These are phyloP conservation scores for Podospora didyma DNA, from an alignment of 495 filamentous ascomycete species.

Conservation along the genomic window DNA sequence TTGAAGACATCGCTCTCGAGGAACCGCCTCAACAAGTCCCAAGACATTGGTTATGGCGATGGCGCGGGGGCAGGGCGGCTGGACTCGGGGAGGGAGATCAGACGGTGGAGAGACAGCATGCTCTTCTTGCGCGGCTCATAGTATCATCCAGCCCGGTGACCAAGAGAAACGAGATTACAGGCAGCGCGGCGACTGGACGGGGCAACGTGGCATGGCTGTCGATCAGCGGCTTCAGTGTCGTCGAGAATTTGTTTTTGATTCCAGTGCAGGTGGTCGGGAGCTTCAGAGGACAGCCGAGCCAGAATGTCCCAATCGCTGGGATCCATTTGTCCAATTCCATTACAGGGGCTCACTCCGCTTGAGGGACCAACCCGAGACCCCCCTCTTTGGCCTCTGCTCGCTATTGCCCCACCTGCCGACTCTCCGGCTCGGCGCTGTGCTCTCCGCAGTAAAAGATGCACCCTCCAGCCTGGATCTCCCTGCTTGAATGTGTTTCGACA, in stretches of 20 bases:
- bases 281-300: constrained; percentile 20
- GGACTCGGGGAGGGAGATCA: constrained; percentile 16
- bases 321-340: constrained; percentile 13
- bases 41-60: constrained; percentile 40
- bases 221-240: neutral
- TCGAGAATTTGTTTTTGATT: neutral
- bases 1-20: constrained; percentile 82
- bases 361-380: neutral
- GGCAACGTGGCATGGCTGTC: neutral
- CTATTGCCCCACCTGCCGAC: constrained; percentile 22
- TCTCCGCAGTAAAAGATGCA: neutral
- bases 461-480: neutral
- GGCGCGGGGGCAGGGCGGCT: constrained; percentile 12
- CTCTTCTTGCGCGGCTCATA: constrained; percentile 7
- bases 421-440: constrained; percentile 16
- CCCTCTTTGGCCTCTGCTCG: no score
- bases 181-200: constrained; percentile 22
- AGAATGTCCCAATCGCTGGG: constrained; percentile 1
- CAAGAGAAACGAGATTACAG: neutral
- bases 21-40: constrained; percentile 68
- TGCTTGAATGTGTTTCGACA: no score
- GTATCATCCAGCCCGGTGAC: neutral
- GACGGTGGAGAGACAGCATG: constrained; percentile 19
- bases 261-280: no score
- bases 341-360: constrained; percentile 11